Conservation (phyloP, 169 alveolate species). For the Amoebophrya sp. region DNA sequence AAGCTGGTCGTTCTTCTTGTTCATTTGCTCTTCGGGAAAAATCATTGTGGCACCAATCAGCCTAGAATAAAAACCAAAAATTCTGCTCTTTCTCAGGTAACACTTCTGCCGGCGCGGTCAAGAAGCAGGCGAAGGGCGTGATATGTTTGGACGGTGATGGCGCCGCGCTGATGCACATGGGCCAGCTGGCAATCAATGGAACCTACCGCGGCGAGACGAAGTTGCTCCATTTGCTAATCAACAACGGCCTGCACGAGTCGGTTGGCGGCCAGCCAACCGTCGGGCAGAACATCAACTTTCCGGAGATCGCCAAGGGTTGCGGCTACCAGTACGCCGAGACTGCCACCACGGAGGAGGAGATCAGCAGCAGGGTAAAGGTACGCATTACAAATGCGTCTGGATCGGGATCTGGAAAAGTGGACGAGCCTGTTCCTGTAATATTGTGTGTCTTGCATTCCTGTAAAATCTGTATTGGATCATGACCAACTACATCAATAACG, state of each 20-base stretch:
- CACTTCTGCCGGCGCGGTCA: too few relatives aligned
- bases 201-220: not conserved
- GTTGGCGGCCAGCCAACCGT: constrained; percentile 68
- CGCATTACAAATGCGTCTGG: too few relatives aligned
- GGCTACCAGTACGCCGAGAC: constrained; percentile 55
- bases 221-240: constrained; percentile 52
- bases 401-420: too few relatives aligned
- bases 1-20: too few relatives aligned
- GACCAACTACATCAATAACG: too few relatives aligned
- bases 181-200: constrained; percentile 58
- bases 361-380: constrained; percentile 39
- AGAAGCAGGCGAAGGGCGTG: constrained; percentile 38
- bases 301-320: constrained; percentile 54
- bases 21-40: too few relatives aligned
- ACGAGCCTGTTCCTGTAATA: too few relatives aligned
- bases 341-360: constrained; percentile 52
- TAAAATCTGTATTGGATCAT: too few relatives aligned
- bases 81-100: too few relatives aligned
- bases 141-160: constrained; percentile 70
- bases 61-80: too few relatives aligned
- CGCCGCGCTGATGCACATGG: constrained; percentile 65
- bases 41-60: too few relatives aligned
- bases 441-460: too few relatives aligned
- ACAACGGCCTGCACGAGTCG: constrained; percentile 62
- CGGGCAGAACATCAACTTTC: constrained; percentile 51